Conservation (phyloP, 139 green algal genomes). For the Chlamydomonas eustigma region DNA sequence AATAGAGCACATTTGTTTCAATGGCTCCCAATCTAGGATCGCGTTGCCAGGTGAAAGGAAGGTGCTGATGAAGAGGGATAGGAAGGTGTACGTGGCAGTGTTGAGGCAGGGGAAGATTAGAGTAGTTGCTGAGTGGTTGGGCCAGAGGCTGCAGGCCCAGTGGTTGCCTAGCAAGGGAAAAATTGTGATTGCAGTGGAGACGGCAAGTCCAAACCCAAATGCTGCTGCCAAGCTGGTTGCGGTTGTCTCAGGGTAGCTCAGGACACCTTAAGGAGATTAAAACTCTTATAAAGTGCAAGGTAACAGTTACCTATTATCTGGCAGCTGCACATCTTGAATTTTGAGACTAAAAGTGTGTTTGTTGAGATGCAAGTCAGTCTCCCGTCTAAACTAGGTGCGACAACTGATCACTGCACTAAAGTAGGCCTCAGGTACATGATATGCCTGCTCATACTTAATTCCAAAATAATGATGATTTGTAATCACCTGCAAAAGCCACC, state of each 20-base stretch:
- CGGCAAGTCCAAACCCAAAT: background rate
- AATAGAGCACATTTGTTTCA: slow-evolving; percentile 6
- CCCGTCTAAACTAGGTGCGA: no score
- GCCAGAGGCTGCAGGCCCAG: background rate
- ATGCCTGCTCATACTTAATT: background rate
- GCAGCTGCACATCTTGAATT: no score
- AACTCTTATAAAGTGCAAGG: slow-evolving; percentile 1
- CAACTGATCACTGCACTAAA: no score
- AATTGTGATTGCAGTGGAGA: background rate
- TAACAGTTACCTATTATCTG: slow-evolving; percentile 4
- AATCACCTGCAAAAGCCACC: background rate
- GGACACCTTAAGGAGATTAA: background rate
- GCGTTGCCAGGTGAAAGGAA: slow-evolving; percentile 7
- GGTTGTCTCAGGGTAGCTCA: slow-evolving; percentile 13
- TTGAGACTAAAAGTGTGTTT: no score
- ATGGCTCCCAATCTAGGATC: background rate
- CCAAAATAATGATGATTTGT: background rate
- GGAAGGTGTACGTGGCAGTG: slow-evolving; percentile 1
- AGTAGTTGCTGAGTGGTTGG: background rate
- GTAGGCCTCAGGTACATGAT: background rate
- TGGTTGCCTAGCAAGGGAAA: slow-evolving; percentile 4
- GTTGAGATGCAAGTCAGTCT: no score
- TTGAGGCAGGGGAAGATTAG: slow-evolving; percentile 1
- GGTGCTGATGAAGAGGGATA: slow-evolving; percentile 2
- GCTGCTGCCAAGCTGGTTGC: background rate